These are phyloP conservation scores for Xylariaceae sp. DNA, from an alignment of 2,329 filamentous ascomycete species.

Conservation along the genomic window DNA sequence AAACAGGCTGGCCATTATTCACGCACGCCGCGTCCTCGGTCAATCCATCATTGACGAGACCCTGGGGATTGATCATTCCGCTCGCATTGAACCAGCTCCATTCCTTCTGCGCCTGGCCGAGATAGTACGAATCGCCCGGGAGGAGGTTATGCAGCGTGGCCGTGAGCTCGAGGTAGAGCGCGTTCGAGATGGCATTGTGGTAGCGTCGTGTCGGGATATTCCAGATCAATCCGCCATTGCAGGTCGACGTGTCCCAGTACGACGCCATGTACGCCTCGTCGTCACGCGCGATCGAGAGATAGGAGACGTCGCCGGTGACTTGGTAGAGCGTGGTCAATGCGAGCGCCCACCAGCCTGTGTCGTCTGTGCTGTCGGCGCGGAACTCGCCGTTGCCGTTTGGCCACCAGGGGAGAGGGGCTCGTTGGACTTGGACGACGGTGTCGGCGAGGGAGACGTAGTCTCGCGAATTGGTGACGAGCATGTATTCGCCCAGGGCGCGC, in stretches of 20 bases:
- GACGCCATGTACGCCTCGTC: conserved; percentile 45
- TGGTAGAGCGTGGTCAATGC: conserved; percentile 46
- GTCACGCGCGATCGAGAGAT: conserved; percentile 41
- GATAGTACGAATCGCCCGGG: conserved; percentile 32
- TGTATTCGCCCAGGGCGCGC: conserved; percentile 35
- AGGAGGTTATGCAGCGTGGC: conserved; percentile 41
- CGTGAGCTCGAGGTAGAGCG: conserved; percentile 42
- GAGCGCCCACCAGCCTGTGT: conserved; percentile 49
- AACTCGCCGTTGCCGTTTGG: conserved; percentile 36
- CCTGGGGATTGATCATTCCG: conserved; percentile 38
- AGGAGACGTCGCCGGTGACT: conserved; percentile 39
- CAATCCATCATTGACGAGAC: conserved; percentile 41
- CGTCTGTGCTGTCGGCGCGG: conserved; percentile 38
- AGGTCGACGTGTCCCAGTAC: conserved; percentile 40
- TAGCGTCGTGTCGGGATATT: conserved; percentile 38
- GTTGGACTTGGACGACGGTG: conserved; percentile 33
- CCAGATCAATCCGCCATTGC: conserved; percentile 41
- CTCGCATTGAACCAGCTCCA: conserved; percentile 41
- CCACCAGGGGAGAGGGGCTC: conserved; percentile 33
- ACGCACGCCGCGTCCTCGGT: conserved; percentile 29
- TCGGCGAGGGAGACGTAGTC: conserved; percentile 31
- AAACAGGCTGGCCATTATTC: conserved; percentile 35
- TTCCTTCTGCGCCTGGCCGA: conserved; percentile 37
- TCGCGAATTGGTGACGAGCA: conserved; percentile 28
- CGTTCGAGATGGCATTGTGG: conserved; percentile 44